phyloP scores from a whole-genome alignment of 768 basidiomycete species.

The Xerocomellus amylosporus region DNA sequence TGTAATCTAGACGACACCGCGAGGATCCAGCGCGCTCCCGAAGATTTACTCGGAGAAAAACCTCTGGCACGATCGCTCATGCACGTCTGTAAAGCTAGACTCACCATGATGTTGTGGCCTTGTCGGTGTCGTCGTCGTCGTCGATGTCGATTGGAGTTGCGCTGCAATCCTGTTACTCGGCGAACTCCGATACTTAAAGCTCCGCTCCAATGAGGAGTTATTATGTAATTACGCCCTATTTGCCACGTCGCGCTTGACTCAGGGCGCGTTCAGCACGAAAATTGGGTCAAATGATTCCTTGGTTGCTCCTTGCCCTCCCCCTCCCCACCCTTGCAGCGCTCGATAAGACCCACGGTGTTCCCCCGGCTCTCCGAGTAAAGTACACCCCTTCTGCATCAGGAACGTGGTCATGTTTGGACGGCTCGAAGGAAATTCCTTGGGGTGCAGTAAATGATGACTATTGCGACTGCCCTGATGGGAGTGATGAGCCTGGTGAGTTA shows the following conservation, averaged over 20 bases:
- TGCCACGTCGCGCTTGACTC: constrained; percentile 1
- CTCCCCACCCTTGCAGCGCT: constrained; percentile 40
- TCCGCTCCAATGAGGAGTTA: constrained; percentile 13
- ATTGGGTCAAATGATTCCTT: constrained; percentile 43
- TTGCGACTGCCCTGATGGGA: constrained; percentile 93
- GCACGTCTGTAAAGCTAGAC: constrained; percentile 1
- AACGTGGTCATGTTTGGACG: constrained; percentile 79
- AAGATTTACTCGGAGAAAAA: not conserved
- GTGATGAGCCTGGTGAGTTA: constrained; percentile 81
- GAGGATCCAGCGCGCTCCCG: constrained; percentile 24
- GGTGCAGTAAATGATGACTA: constrained; percentile 88
- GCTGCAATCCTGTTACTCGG: constrained; percentile 10
- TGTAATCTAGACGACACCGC: constrained; percentile 17
- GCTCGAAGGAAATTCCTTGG: constrained; percentile 75
- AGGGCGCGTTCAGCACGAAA: not conserved
- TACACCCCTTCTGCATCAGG: constrained; percentile 52
- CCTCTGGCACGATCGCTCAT: not conserved
- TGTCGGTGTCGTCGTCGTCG: constrained; percentile 19
- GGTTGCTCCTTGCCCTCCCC: constrained; percentile 43
- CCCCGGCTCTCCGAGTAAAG: constrained; percentile 50
- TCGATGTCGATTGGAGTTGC: constrained; percentile 23
- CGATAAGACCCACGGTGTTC: constrained; percentile 56
- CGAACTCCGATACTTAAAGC: constrained; percentile 18
- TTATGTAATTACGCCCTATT: constrained; percentile 23
- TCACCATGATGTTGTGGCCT: constrained; percentile 32